These are phyloP conservation scores for Oryza punctata DNA, from an alignment of 176 grass and related monocot genomes.

Conservation along the genomic window DNA sequence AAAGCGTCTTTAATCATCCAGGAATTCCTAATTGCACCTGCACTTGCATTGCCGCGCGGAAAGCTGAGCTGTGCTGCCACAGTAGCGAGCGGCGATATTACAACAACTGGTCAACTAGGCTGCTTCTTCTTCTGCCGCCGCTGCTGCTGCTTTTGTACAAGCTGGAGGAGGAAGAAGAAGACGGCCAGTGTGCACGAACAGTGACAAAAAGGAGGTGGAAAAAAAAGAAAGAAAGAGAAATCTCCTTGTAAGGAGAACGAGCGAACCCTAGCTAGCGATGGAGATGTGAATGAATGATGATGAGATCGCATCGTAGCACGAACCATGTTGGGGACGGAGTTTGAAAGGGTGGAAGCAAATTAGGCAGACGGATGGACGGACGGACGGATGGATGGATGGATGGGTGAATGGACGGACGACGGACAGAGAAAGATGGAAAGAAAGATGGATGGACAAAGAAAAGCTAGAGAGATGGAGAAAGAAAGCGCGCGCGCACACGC, in stretches of 20 bases:
- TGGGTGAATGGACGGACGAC: constrained; percentile 11
- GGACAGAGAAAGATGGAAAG: constrained; percentile 33
- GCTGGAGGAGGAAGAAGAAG: constrained; percentile 16
- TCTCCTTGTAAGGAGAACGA: constrained; percentile 22
- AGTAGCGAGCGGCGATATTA: not conserved
- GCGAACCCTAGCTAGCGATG: constrained; percentile 49
- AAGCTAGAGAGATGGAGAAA: not conserved
- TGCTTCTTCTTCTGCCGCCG: not conserved
- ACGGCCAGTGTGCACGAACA: constrained; percentile 10
- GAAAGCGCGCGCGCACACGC: not conserved
- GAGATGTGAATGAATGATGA: constrained; percentile 31
- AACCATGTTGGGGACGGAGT: not conserved
- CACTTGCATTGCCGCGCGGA: not conserved
- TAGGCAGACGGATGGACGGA: not conserved
- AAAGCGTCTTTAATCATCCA: not conserved
- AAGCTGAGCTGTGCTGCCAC: constrained; percentile 31
- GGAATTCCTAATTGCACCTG: constrained; percentile 18
- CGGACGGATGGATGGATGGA: not conserved
- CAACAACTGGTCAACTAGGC: not conserved
- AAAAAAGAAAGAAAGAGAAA: constrained; percentile 35
- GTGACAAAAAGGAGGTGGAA: constrained; percentile 33
- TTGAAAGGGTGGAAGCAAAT: not conserved
- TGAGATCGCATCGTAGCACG: not conserved
- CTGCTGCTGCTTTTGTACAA: not conserved
- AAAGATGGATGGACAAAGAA: constrained; percentile 28